A percentile compares a stretch with the other conserved stretches of the same genome.
These are phyloP conservation scores for Hypoxylon sp. DNA, from an alignment of 2,329 filamentous ascomycete species.

Conservation along the genomic window DNA sequence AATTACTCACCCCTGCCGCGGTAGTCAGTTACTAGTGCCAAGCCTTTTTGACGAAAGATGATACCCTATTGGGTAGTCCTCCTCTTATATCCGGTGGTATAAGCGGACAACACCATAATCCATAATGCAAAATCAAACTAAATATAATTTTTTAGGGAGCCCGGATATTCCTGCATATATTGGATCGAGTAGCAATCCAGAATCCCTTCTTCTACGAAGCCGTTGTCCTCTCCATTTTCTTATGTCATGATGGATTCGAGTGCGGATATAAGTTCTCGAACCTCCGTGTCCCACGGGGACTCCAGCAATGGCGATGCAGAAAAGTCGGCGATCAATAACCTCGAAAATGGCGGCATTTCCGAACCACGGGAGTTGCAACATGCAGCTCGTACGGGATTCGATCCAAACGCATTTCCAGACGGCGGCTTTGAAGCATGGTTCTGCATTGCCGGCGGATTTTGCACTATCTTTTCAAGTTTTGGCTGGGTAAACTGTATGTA, in stretches of 20 bases:
- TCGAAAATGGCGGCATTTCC: constrained; percentile 9
- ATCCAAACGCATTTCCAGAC: constrained; percentile 35
- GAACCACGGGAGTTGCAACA: constrained; percentile 16
- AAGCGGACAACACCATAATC: too few relatives aligned
- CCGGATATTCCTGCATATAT: neutral
- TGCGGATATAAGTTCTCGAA: constrained; percentile 21
- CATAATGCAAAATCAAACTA: neutral
- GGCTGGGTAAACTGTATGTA: constrained; percentile 42
- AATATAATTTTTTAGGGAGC: neutral
- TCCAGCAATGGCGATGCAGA: constrained; percentile 18
- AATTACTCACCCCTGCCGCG: neutral
- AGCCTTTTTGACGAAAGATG: constrained; percentile 36
- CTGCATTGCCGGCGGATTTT: constrained; percentile 41
- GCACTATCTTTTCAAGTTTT: constrained; percentile 37
- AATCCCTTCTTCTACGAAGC: neutral
- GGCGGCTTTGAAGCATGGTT: constrained; percentile 41
- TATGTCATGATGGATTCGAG: constrained; percentile 16
- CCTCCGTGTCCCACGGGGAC: constrained; percentile 14
- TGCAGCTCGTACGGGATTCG: constrained; percentile 8
- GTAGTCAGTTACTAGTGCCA: constrained; percentile 16
- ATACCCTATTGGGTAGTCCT: constrained; percentile 29
- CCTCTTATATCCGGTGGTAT: neutral
- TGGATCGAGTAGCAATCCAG: neutral
- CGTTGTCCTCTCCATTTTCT: neutral
- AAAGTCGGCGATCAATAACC: constrained; percentile 8